A percentile compares a stretch with the other conserved stretches of the same genome.
These are phyloP conservation scores for Microdochium trichocladiopsis DNA, from an alignment of 2,329 filamentous ascomycete genomes.

Conservation along the genomic window DNA sequence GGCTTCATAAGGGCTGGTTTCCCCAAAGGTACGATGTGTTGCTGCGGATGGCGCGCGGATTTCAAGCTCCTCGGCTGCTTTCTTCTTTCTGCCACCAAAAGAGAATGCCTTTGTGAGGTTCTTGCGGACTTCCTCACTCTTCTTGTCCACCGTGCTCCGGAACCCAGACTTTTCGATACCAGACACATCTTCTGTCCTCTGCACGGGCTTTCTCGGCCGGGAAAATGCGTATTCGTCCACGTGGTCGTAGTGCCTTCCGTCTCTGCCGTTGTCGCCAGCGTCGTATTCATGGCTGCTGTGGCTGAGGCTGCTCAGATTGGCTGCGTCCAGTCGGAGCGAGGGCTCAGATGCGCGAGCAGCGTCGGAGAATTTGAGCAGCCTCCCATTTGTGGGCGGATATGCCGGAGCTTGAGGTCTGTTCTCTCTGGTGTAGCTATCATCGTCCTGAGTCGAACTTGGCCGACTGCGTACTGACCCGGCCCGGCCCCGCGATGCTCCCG, in stretches of 20 bases:
- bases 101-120: conserved; percentile 46
- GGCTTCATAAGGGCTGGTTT: conserved; percentile 10
- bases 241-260: conserved; percentile 20
- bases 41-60: conserved; percentile 28
- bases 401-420: conserved; percentile 30
- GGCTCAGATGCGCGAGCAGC: conserved; percentile 23
- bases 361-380: conserved; percentile 38
- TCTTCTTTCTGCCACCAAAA: conserved; percentile 41
- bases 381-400: conserved; percentile 33
- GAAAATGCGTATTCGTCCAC: conserved; percentile 35
- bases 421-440: conserved; percentile 28
- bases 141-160: conserved; percentile 44
- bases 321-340: conserved; percentile 15
- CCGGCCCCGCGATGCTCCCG: conserved; percentile 16
- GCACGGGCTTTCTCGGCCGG: conserved; percentile 31
- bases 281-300: conserved; percentile 29
- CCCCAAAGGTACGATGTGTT: conserved; percentile 22
- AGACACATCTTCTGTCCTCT: conserved; percentile 42
- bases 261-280: conserved; percentile 13
- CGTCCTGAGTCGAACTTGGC: conserved; percentile 28
- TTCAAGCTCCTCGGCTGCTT: conserved; percentile 20
- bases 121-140: conserved; percentile 45
- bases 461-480: conserved; percentile 27
- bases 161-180: conserved; percentile 49
- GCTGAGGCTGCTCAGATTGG: conserved; percentile 17